phyloP scores from a whole-genome alignment of 345 rosid genomes.

The Cardamine occulta region DNA sequence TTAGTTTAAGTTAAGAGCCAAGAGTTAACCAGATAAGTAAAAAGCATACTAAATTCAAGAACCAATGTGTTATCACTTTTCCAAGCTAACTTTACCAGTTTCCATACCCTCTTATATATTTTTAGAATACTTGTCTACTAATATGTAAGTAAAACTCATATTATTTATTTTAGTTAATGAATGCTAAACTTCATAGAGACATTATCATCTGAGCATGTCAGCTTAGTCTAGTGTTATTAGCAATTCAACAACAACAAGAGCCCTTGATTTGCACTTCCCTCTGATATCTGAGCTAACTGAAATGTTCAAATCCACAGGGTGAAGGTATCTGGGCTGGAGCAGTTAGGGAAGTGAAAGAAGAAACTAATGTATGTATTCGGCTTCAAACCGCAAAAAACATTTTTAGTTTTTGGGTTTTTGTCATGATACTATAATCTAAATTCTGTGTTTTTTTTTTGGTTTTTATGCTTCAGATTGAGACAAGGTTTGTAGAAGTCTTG shows the following conservation, averaged over 20 bases:
- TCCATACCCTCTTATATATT: neutral
- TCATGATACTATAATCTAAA: neutral
- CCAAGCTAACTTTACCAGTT: neutral
- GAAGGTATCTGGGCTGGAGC: constrained; percentile 23
- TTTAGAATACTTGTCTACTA: neutral
- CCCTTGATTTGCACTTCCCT: neutral
- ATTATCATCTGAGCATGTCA: neutral
- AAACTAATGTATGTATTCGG: neutral
- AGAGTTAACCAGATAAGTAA: neutral
- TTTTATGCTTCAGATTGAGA: constrained; percentile 48
- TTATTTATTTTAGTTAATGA: neutral
- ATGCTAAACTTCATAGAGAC: neutral
- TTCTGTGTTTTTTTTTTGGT: neutral
- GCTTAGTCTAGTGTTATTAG: neutral
- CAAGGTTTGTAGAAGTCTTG: constrained; percentile 62
- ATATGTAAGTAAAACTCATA: neutral
- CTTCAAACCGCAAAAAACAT: no score
- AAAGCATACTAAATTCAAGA: neutral
- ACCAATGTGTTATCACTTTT: neutral
- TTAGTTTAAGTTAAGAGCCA: neutral
- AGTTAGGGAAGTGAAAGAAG: constrained; percentile 21
- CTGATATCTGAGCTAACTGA: neutral
- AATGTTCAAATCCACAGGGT: neutral
- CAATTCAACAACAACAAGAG: neutral
- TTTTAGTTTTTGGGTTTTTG: neutral